phyloP scores from a whole-genome alignment of 176 grass and related monocot species.

The Luzula sylvatica region DNA sequence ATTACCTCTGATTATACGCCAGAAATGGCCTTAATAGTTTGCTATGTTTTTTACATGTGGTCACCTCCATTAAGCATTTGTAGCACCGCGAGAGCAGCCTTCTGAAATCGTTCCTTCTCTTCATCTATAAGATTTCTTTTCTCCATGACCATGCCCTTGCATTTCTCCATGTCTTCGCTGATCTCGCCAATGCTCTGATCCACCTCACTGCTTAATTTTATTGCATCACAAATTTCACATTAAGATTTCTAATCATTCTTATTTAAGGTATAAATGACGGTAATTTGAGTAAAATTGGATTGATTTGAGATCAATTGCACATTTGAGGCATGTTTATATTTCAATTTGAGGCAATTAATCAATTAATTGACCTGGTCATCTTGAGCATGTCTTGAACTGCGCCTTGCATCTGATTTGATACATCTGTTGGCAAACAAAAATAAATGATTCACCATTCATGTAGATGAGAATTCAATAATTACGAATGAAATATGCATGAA shows the following conservation, averaged over 20 bases:
- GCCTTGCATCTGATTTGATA: constrained; percentile 69
- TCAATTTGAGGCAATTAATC: no score
- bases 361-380: constrained; percentile 51
- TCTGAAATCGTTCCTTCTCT: constrained; percentile 64
- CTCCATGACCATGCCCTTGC: constrained; percentile 46
- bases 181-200: constrained; percentile 61
- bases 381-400: constrained; percentile 75
- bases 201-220: constrained; percentile 48
- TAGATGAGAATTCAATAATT: no score
- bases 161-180: constrained; percentile 65
- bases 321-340: no score
- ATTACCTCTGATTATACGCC: no score
- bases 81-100: constrained; percentile 59
- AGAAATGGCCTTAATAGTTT: no score
- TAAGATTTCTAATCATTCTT: neutral
- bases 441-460: no score
- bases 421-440: constrained; percentile 44
- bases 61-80: constrained; percentile 44
- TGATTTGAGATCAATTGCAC: no score
- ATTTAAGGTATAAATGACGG: neutral
- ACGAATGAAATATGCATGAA: no score
- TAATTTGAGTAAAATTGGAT: no score
- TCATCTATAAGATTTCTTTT: constrained; percentile 46
- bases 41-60: no score
- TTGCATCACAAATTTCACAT: neutral